Conservation (phyloP, 1,284 basidiomycete species). For the Ceratobasidium sp. region DNA sequence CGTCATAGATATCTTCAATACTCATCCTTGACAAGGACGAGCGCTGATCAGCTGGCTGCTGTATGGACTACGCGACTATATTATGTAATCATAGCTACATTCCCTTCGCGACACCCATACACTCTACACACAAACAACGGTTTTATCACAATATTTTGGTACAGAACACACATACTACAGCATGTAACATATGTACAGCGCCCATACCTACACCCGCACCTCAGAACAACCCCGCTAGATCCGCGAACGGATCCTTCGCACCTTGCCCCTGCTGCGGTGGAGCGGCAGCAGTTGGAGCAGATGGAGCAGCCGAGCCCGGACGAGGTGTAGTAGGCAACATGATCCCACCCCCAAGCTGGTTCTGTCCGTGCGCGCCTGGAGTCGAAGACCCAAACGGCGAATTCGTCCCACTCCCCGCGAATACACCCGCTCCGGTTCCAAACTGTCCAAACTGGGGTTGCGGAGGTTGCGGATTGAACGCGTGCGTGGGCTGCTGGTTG, state of each 20-base stretch:
- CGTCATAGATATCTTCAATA: too few relatives aligned
- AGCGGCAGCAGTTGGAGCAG: conserved; percentile 49
- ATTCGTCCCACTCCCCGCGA: conserved; percentile 21
- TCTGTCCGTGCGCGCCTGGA: conserved; percentile 18
- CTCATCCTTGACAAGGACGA: too few relatives aligned
- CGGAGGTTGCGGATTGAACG: background rate
- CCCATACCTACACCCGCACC: background rate
- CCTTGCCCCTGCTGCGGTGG: conserved; percentile 53
- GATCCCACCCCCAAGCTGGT: conserved; percentile 15
- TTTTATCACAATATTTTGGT: conserved; percentile 10
- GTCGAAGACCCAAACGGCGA: conserved; percentile 46
- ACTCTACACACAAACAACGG: background rate
- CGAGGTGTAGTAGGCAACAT: conserved; percentile 46
- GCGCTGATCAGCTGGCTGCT: background rate
- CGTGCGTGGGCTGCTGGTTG: conserved; percentile 47
- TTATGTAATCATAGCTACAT: background rate
- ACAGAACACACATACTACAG: conserved; percentile 16
- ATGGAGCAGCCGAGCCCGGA: conserved; percentile 50
- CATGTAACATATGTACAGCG: background rate
- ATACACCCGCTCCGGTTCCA: conserved; percentile 49
- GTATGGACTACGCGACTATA: background rate
- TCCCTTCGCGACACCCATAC: background rate
- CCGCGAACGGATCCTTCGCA: conserved; percentile 85
- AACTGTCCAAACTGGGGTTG: conserved; percentile 50
- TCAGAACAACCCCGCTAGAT: conserved; percentile 80